Evolutionary conservation across 306 rosid species (phyloP).

Genomic region (Gastrolobium villosum): DNA sequence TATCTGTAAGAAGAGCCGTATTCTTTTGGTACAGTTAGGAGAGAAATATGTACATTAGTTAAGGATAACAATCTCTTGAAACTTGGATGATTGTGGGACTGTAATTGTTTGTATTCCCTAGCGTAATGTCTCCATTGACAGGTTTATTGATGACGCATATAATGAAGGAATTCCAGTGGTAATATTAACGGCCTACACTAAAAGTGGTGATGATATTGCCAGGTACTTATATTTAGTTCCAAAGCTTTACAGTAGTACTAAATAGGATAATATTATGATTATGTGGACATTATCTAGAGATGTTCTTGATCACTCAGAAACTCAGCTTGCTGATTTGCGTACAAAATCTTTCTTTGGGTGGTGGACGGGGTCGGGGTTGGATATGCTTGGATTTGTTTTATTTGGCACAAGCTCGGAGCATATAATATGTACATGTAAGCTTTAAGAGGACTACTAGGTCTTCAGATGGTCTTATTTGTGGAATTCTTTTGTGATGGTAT

Average conservation of each 20-base stretch:
- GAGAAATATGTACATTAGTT: slow-evolving; percentile 33
- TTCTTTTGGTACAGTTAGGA: slow-evolving; percentile 2
- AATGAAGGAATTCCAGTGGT: slow-evolving; percentile 76
- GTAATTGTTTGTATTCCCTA: slow-evolving; percentile 39
- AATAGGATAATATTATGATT: slow-evolving; percentile 25
- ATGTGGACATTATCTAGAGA: slow-evolving; percentile 8
- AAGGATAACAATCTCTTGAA: slow-evolving; percentile 37
- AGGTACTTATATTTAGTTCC: slow-evolving; percentile 63
- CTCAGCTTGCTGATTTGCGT: slow-evolving; percentile 25
- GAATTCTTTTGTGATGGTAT: slow-evolving; percentile 23
- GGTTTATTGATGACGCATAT: slow-evolving; percentile 86
- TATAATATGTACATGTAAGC: neutral
- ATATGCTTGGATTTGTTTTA: slow-evolving; percentile 13
- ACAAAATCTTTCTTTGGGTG: slow-evolving; percentile 13
- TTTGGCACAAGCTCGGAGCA: slow-evolving; percentile 22
- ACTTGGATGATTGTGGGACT: slow-evolving; percentile 35
- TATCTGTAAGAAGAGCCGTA: slow-evolving; percentile 22
- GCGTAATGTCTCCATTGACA: slow-evolving; percentile 56
- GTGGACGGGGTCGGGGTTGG: slow-evolving; percentile 1
- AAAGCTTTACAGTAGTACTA: slow-evolving; percentile 28
- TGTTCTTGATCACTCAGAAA: slow-evolving; percentile 3
- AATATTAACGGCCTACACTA: slow-evolving; percentile 78
- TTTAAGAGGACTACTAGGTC: slow-evolving; percentile 9
- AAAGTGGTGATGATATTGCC: slow-evolving; percentile 71
- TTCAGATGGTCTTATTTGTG: slow-evolving; percentile 27